Evolutionary conservation across 2,329 filamentous ascomycete genomes (phyloP).

Genomic region (Zalaria obscura): DNA sequence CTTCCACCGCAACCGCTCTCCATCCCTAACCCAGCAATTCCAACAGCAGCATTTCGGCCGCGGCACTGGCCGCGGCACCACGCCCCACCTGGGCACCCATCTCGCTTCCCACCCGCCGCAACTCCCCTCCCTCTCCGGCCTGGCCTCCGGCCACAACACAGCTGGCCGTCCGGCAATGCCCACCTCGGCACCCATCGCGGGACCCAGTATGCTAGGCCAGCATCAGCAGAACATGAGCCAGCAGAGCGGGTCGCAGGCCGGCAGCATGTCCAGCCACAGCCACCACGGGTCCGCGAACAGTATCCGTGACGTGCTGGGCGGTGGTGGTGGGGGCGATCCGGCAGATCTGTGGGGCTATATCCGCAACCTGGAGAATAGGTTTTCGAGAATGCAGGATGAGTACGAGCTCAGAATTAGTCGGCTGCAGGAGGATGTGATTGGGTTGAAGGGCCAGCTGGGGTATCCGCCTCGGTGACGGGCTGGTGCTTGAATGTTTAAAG

Average conservation of each 20-base stretch:
- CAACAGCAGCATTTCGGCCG: conserved; percentile 51
- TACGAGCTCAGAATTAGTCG: conserved; percentile 29
- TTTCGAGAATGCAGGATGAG: conserved; percentile 32
- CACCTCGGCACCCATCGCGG: conserved; percentile 8
- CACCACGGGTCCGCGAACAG: conserved; percentile 41
- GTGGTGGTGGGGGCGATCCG: conserved; percentile 21
- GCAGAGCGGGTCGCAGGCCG: conserved; percentile 29
- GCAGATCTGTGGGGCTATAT: conserved; percentile 53
- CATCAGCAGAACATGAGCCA: conserved; percentile 16
- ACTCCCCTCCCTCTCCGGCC: conserved; percentile 25
- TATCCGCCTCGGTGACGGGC: conserved; percentile 1
- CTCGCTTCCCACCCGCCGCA: conserved; percentile 17
- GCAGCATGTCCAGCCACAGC: conserved; percentile 38
- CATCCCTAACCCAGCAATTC: conserved; percentile 50
- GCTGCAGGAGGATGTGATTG: conserved; percentile 29
- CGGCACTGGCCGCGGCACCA: conserved; percentile 40
- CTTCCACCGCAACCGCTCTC: conserved; percentile 43
- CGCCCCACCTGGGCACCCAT: conserved; percentile 27
- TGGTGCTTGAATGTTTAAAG: background rate
- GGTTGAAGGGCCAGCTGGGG: conserved; percentile 12
- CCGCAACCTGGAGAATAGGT: conserved; percentile 48
- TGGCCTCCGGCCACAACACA: conserved; percentile 15
- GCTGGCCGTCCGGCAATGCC: conserved; percentile 8
- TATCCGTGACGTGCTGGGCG: conserved; percentile 51
- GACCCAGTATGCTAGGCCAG: conserved; percentile 23